These are phyloP conservation scores for Herpetospermum pedunculosum DNA, from an alignment of 306 rosid species.

Conservation along the genomic window DNA sequence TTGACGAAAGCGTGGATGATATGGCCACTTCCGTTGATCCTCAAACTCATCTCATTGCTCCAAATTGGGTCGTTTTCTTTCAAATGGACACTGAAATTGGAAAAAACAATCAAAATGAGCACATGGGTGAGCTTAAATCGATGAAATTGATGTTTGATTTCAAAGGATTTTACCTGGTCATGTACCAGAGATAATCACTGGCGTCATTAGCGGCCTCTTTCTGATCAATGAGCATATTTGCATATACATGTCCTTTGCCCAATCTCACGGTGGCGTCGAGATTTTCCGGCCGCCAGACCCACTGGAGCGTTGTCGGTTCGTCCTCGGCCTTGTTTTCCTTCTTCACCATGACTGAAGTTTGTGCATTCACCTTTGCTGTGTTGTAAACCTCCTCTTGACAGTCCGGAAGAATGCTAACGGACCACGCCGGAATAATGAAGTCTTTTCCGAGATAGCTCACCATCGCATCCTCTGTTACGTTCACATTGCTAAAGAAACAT, in stretches of 20 bases:
- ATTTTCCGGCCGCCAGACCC: constrained; percentile 46
- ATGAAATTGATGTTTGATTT: not conserved
- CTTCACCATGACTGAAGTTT: constrained; percentile 37
- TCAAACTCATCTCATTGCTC: constrained; percentile 23
- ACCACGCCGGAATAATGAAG: constrained; percentile 45
- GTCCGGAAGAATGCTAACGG: constrained; percentile 47
- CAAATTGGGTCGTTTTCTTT: constrained; percentile 29
- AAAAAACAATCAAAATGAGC: not conserved
- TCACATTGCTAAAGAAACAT: constrained; percentile 37
- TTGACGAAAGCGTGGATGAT: constrained; percentile 35
- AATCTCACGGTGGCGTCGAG: constrained; percentile 11
- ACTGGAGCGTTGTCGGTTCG: constrained; percentile 22
- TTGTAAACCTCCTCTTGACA: constrained; percentile 33
- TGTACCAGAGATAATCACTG: constrained; percentile 53
- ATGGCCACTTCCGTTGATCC: constrained; percentile 35
- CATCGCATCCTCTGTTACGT: constrained; percentile 26
- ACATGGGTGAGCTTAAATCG: not conserved
- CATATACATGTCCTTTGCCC: constrained; percentile 13
- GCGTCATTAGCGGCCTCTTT: constrained; percentile 28
- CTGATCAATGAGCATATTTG: constrained; percentile 27
- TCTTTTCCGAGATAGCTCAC: constrained; percentile 21
- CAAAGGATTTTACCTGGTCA: constrained; percentile 28
- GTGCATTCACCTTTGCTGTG: constrained; percentile 50
- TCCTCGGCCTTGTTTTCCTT: constrained; percentile 22
- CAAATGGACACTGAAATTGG: constrained; percentile 16